These are phyloP conservation scores for Ochetophila trinervis DNA, from an alignment of 306 rosid genomes.

Conservation along the genomic window DNA sequence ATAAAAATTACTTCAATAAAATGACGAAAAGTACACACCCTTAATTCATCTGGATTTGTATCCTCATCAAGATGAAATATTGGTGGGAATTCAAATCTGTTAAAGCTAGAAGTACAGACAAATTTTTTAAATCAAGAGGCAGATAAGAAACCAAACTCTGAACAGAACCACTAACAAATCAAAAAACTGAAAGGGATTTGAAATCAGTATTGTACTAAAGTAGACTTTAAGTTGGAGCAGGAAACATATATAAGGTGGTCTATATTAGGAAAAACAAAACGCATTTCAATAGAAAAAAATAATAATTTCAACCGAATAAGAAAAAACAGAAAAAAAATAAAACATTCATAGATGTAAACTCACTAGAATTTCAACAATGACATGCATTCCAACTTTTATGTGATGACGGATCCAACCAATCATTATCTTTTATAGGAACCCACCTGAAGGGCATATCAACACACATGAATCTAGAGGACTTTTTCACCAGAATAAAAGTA, in stretches of 20 bases:
- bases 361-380: constrained; percentile 85
- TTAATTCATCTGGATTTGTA: constrained; percentile 67
- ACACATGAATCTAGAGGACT: constrained; percentile 29
- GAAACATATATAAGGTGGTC: constrained; percentile 84
- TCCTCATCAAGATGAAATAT: constrained; percentile 81
- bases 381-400: constrained; percentile 85
- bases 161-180: neutral
- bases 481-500: constrained; percentile 5
- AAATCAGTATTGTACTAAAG: constrained; percentile 13
- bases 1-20: constrained; percentile 5
- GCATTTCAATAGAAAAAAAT: constrained; percentile 49
- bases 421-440: constrained; percentile 91
- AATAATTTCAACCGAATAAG: constrained; percentile 11
- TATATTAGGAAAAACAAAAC: constrained; percentile 80
- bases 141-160: constrained; percentile 3
- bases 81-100: constrained; percentile 83
- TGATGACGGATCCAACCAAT: constrained; percentile 99
- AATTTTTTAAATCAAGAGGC: constrained; percentile 26
- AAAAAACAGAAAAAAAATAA: neutral
- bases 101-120: constrained; percentile 61
- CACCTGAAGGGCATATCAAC: constrained; percentile 57
- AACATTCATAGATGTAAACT: constrained; percentile 26
- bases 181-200: constrained; percentile 17
- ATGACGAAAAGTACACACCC: constrained; percentile 54
- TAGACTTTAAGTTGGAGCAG: constrained; percentile 7